Base-by-base conservation (phyloP, 2,329 filamentous ascomycete genomes). In the Magnaporthiopsis poae region DNA sequence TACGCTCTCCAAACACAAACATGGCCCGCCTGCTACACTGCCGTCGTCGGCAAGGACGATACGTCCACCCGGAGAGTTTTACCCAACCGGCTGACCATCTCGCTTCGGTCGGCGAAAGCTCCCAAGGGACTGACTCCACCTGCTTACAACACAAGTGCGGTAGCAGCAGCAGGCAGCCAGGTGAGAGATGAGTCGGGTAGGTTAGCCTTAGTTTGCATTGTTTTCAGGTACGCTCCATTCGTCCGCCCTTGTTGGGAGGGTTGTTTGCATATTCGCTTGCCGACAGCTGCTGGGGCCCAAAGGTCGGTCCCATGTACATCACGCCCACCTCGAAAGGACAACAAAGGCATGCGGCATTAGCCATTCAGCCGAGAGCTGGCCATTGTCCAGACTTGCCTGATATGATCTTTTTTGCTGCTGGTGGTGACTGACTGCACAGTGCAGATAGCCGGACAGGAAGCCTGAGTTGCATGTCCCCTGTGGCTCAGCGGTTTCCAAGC, bases 311-410 rank as follows among this genome's bases (percentile, higher is more conserved):
- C 33, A 25, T 33, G 61, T 33, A 33, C 35, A 39, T 35, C 62
- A 35, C 35, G 25, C 62, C 62, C 35, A 25, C 12, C 62, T 35
- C 35, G 12, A 63, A 39, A 35, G 39, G 27, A 25, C 62, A 39
- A 29, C 25, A 39, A 39, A 63, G 62, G 62, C 62, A 73, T 75
- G 79, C 77, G 77, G 76, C 78, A 81, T 80, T 78, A 80, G 73
- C 79, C 77, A 80, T 81, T 80, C 79, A 81, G 79, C 79, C 79
- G 78, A 80, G 73, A 78, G 74, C 74, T 73, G 39, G 39, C 71
- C 76, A 76, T 76, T 72, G 73, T 69, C 75, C 73, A 75, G 75
- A 73, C 72, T 74, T 68, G 72, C 72, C 75, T 71, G 72, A 72
- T 73, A 74, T 78, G 75, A 52, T 25, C 31, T 63, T 33, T 52